These are phyloP conservation scores for Hyaloperonospora arabidopsidis DNA, from an alignment of 352 stramenopile genomes.

Conservation along the genomic window DNA sequence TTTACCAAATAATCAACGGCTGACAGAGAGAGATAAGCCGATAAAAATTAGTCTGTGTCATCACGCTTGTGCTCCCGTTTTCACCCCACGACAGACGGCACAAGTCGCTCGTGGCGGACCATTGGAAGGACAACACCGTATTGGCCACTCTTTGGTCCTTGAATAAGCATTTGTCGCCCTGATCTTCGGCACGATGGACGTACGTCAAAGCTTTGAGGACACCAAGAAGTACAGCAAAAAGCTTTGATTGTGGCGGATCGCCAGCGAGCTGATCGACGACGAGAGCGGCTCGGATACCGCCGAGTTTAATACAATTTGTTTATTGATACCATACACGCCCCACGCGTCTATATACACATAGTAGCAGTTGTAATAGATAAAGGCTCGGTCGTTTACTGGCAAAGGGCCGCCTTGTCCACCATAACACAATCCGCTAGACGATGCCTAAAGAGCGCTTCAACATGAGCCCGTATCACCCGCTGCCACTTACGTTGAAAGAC, in stretches of 20 bases:
- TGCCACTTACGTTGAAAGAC: conserved; percentile 1
- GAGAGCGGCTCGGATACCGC: conserved; percentile 4
- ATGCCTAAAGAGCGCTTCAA: conserved; percentile 29
- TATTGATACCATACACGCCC: too few species aligned
- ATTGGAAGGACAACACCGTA: conserved; percentile 8
- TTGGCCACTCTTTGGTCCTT: conserved; percentile 5
- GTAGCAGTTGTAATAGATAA: too few species aligned
- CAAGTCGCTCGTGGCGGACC: conserved; percentile 15
- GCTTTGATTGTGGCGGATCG: conserved; percentile 15
- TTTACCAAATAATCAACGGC: not conserved
- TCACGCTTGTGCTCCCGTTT: conserved; percentile 5
- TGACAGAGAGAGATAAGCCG: not conserved
- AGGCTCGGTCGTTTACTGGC: too few species aligned
- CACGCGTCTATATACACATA: too few species aligned
- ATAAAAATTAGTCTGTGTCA: conserved; percentile 12
- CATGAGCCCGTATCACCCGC: conserved; percentile 14
- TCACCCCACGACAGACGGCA: conserved; percentile 1
- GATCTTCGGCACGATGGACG: not conserved
- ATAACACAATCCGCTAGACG: conserved; percentile 25
- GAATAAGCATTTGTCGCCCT: not conserved
- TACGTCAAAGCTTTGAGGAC: not conserved
- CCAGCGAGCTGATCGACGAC: conserved; percentile 13
- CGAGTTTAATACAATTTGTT: conserved; percentile 11
- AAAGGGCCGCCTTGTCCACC: conserved; percentile 13
- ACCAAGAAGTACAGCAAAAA: conserved; percentile 6